Evolutionary conservation across 1,284 basidiomycete genomes (phyloP).

Genomic region (Rugosomyces carneus): DNA sequence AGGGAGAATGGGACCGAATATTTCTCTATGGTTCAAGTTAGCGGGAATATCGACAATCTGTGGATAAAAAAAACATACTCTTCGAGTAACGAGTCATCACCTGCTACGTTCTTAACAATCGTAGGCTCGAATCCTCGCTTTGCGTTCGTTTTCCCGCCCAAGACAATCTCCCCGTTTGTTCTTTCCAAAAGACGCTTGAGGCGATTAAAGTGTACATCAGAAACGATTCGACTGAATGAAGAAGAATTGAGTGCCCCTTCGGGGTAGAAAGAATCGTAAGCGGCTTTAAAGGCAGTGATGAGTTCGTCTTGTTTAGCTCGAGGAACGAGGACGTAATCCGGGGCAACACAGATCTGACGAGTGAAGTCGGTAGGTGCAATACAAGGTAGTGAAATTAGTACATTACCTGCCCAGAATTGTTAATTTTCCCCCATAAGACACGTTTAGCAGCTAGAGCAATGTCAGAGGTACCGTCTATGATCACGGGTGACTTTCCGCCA

Average conservation of each 20-base stretch:
- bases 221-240: conserved; percentile 36
- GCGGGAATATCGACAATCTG: no score
- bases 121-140: conserved; percentile 60
- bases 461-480: conserved; percentile 66
- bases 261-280: conserved; percentile 37
- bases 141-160: conserved; percentile 64
- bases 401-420: conserved; percentile 59
- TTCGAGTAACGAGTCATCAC: conserved; percentile 64
- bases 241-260: conserved; percentile 29
- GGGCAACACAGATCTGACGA: conserved; percentile 58
- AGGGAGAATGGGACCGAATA: conserved; percentile 62
- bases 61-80: conserved; percentile 39
- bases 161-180: conserved; percentile 65
- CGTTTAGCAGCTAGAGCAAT: conserved; percentile 54
- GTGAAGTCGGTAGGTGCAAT: no score
- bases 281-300: conserved; percentile 49
- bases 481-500: conserved; percentile 77
- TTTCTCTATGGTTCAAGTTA: no score
- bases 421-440: conserved; percentile 74
- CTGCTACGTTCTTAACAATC: conserved; percentile 53
- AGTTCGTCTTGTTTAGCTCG: conserved; percentile 55
- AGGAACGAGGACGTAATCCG: conserved; percentile 77
- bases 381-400: no score
- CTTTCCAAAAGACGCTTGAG: conserved; percentile 54
- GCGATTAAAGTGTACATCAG: conserved; percentile 42